Conservation (phyloP, 2,329 filamentous ascomycete species). For the Neurospora sp. region DNA sequence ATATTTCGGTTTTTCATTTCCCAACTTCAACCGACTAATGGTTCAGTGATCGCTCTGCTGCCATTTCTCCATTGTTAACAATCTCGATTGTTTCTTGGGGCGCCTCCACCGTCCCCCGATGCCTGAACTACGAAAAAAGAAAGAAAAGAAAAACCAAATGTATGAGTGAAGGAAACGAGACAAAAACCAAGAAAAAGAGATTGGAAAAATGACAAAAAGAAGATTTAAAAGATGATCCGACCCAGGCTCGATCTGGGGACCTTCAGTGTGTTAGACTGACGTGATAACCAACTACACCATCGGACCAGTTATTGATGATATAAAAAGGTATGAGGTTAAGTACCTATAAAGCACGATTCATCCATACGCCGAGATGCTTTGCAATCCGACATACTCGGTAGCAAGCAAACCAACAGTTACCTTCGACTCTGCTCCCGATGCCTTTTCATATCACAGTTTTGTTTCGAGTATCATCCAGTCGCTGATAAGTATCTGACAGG, state of each 20-base stretch:
- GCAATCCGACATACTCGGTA: background rate
- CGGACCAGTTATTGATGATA: constrained; percentile 6
- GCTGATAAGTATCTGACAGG: background rate
- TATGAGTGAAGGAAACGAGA: background rate
- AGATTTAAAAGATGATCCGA: constrained; percentile 9
- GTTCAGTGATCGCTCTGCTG: background rate
- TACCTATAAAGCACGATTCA: background rate
- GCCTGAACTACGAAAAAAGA: background rate
- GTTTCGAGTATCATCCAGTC: background rate
- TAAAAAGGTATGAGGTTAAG: fast-evolving
- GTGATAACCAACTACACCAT: constrained; percentile 37
- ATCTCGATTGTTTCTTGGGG: too few species aligned
- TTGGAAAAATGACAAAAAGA: background rate
- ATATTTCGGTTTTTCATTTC: background rate
- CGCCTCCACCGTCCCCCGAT: background rate
- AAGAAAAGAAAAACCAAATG: too few species aligned
- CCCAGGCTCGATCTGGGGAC: constrained; percentile 22
- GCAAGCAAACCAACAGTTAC: background rate
- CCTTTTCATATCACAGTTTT: background rate
- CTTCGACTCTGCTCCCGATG: background rate
- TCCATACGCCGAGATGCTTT: background rate
- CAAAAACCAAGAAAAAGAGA: background rate
- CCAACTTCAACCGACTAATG: background rate
- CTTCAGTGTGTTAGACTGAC: constrained; percentile 16
- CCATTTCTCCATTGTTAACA: background rate